Evolutionary conservation across 2,329 filamentous ascomycete genomes (phyloP).

Genomic region (Ophiostoma perfectum): DNA sequence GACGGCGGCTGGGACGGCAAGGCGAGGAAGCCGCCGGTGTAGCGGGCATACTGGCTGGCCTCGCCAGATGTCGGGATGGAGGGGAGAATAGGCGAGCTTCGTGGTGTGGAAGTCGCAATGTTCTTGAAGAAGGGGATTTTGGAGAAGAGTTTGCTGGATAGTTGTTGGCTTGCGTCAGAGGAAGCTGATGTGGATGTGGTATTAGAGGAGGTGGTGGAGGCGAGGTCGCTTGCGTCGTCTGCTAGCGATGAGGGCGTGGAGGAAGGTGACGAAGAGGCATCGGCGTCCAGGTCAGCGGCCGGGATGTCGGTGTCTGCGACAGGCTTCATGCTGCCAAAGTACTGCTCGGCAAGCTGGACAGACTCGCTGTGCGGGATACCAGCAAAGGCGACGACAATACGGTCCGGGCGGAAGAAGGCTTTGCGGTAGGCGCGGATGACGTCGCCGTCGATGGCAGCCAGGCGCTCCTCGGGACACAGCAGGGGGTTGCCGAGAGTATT

Average conservation of each 20-base stretch:
- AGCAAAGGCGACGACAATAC: constrained; percentile 92
- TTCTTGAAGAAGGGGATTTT: constrained; percentile 79
- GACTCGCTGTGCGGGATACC: constrained; percentile 80
- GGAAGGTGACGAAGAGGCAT: background rate
- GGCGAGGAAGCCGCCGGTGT: constrained; percentile 89
- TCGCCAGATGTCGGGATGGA: constrained; percentile 42
- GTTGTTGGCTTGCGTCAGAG: constrained; percentile 30
- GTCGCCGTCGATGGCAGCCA: constrained; percentile 65
- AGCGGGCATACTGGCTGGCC: constrained; percentile 63
- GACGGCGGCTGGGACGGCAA: constrained; percentile 76
- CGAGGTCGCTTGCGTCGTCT: background rate
- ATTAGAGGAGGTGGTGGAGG: constrained; percentile 22
- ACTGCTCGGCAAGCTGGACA: constrained; percentile 70
- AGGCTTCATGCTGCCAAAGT: constrained; percentile 85
- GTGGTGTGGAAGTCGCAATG: constrained; percentile 67
- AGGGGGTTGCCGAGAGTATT: constrained; percentile 94
- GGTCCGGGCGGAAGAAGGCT: constrained; percentile 80
- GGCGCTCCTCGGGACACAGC: constrained; percentile 78
- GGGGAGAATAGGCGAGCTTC: constrained; percentile 53
- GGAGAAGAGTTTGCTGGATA: constrained; percentile 62
- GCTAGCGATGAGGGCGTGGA: background rate
- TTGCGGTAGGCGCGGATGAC: constrained; percentile 74
- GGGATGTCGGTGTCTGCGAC: constrained; percentile 34
- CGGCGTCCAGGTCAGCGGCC: constrained; percentile 29
- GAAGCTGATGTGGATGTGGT: constrained; percentile 33